Conservation (phyloP, 2,329 filamentous ascomycete species). For the Stromatinia cepivora region DNA sequence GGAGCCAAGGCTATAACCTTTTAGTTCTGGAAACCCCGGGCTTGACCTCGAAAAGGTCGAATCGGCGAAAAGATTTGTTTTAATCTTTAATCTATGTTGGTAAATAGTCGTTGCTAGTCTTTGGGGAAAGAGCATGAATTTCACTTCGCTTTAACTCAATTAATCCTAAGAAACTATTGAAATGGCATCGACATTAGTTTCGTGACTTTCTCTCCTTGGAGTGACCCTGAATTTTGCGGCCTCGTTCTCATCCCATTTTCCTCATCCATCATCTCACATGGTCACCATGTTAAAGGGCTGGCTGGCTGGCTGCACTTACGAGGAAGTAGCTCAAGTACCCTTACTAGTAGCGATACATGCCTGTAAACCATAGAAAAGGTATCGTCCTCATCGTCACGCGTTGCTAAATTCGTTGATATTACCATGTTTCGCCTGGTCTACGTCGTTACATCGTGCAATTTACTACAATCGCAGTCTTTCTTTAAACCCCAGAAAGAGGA, state of each 20-base stretch:
- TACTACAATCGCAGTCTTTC: too few species aligned
- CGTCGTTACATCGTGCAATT: not conserved
- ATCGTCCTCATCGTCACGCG: not conserved
- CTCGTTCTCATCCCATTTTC: slow-evolving; percentile 8
- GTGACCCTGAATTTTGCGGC: not conserved
- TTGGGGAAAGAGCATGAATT: not conserved
- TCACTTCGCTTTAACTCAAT: too few species aligned
- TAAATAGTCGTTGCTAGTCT: not conserved
- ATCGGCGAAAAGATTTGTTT: not conserved
- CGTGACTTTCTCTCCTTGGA: slow-evolving; percentile 16
- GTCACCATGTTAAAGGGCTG: not conserved
- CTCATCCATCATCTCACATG: slow-evolving; percentile 8
- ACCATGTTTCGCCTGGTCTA: not conserved
- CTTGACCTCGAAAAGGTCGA: not conserved
- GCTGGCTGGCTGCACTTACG: not conserved
- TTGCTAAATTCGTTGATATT: not conserved
- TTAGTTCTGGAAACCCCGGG: not conserved
- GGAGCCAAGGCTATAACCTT: not conserved
- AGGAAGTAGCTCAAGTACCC: not conserved
- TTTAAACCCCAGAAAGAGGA: not conserved
- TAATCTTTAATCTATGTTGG: not conserved
- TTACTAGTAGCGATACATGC: not conserved
- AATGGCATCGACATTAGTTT: not conserved
- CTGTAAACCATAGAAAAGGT: not conserved
- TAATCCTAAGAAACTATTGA: not conserved